phyloP scores from a whole-genome alignment of 306 rosid genomes.

The Cucurbita moschata region DNA sequence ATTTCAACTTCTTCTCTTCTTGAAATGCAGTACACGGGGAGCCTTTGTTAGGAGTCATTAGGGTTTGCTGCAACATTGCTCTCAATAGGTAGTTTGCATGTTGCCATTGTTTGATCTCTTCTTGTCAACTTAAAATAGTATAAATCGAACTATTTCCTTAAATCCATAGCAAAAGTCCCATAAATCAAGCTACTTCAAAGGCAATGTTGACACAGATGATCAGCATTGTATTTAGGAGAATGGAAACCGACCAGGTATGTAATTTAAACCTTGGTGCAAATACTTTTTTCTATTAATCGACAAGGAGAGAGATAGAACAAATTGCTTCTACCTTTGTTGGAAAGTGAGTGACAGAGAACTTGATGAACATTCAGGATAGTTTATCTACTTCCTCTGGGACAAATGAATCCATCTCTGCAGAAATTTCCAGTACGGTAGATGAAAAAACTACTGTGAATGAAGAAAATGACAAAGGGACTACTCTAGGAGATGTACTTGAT shows the following conservation, averaged over 20 bases:
- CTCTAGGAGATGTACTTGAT: conserved; percentile 77
- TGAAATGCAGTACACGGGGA: conserved; percentile 83
- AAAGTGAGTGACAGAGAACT: conserved; percentile 10
- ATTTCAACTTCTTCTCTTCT: neutral
- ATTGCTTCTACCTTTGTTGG: neutral
- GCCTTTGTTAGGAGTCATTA: conserved; percentile 80
- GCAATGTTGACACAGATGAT: conserved; percentile 99
- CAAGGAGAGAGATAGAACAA: neutral
- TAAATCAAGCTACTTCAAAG: conserved; percentile 98
- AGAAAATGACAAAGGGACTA: conserved; percentile 53
- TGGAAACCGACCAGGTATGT: conserved; percentile 80
- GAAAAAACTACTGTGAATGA: conserved; percentile 42
- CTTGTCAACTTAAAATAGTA: conserved; percentile 11
- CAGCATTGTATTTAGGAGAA: conserved; percentile 80
- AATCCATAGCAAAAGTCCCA: conserved; percentile 80
- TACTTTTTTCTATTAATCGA: conserved; percentile 4
- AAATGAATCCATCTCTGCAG: conserved; percentile 34
- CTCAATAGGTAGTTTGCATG: conserved; percentile 67
- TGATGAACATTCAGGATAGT: conserved; percentile 33
- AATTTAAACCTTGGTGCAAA: conserved; percentile 15
- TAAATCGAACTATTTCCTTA: conserved; percentile 20
- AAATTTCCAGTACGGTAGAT: conserved; percentile 29
- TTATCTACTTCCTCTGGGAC: conserved; percentile 45
- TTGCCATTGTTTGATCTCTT: conserved; percentile 7
- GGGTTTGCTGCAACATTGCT: conserved; percentile 98